Percentiles rank a stretch among this genome's conserved stretches.
Conservation (phyloP, 2,329 filamentous ascomycete genomes). For the Phyllosticta capitalensis region DNA sequence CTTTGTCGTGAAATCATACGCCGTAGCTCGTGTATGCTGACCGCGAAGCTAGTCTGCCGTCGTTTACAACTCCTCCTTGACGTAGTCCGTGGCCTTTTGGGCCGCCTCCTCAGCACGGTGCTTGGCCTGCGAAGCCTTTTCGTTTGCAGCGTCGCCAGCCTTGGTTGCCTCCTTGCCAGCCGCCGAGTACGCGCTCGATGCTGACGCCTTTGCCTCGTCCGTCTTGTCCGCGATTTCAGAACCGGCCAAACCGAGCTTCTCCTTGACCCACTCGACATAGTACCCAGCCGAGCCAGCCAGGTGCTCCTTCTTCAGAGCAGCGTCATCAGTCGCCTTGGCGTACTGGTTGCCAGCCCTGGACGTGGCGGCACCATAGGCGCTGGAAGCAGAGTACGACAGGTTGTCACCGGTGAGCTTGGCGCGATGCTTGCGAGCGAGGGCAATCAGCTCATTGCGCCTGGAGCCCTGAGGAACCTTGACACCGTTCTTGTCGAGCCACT, state of each 20-base stretch:
- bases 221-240: slow-evolving; percentile 20
- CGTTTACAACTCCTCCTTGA: slow-evolving; percentile 38
- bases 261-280: slow-evolving; percentile 35
- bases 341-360: slow-evolving; percentile 61
- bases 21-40: neutral
- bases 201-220: slow-evolving; percentile 17
- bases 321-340: slow-evolving; percentile 64
- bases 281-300: slow-evolving; percentile 43
- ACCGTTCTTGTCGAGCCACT: slow-evolving; percentile 83
- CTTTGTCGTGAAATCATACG: neutral
- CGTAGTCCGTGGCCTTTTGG: slow-evolving; percentile 24
- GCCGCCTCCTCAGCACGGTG: slow-evolving; percentile 17
- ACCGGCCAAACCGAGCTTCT: slow-evolving; percentile 36
- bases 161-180: slow-evolving; percentile 25
- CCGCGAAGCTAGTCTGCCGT: neutral
- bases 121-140: slow-evolving; percentile 18
- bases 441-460: slow-evolving; percentile 77
- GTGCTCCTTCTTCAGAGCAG: slow-evolving; percentile 51
- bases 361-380: slow-evolving; percentile 36
- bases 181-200: slow-evolving; percentile 17
- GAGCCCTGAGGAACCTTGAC: slow-evolving; percentile 88
- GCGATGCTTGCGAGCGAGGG: slow-evolving; percentile 80
- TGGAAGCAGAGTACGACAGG: slow-evolving; percentile 30
- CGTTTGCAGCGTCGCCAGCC: slow-evolving; percentile 23
- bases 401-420: slow-evolving; percentile 61